Evolutionary conservation across 148 eudicot genomes (phyloP), one percentile per base, ranked within the genome.

Genomic region (Amaranthus cruentus): DNA sequence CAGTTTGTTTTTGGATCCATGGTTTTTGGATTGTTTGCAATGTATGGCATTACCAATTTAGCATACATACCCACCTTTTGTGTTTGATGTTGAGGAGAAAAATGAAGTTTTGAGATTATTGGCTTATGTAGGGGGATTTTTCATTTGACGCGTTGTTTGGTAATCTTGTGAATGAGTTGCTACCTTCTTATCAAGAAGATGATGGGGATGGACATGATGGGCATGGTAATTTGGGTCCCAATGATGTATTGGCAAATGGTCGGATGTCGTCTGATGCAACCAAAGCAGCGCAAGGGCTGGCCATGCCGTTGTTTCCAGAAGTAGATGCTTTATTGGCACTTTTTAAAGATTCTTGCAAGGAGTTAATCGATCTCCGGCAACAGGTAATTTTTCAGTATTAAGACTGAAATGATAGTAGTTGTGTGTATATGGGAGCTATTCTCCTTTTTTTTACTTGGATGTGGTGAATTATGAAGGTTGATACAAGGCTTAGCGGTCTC

Each of bases 81-180:
- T 64, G 4, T 53, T 75, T 21, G 42, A 62, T 52, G 70, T 44
- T 50, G 75, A 49, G 21, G 60, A 65, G 68, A 21, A 42, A 21
- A 51, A 43, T 52, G 12, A 4, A 38, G 64, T 47, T 71, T 62
- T 57, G 68, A 65, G 63, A 73, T 43, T 14, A 47, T 12, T 62
- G 50, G 70, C 43, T 48, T 62, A 4, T 85, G 79, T 69, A 96
- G 97, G 99, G 99, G 75, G 92, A 90, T 73, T 96, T 96, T 73
- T 96, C 99, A 55, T 96, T 96, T 80, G 99, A 96, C 83, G 94
- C 94, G 10, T 85, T 96, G 79, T 96, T 96, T 80, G 99, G 97
- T 61, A 96, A 85, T 83, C 77, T 92, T 79, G 97, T 96, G 55
- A 90, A 92, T 76, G 90, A 87, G 74, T 76, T 92, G 68, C 84